Evolutionary conservation across 78 protist species (phyloP).

Genomic region (Anaeramoeba flamelloides): DNA sequence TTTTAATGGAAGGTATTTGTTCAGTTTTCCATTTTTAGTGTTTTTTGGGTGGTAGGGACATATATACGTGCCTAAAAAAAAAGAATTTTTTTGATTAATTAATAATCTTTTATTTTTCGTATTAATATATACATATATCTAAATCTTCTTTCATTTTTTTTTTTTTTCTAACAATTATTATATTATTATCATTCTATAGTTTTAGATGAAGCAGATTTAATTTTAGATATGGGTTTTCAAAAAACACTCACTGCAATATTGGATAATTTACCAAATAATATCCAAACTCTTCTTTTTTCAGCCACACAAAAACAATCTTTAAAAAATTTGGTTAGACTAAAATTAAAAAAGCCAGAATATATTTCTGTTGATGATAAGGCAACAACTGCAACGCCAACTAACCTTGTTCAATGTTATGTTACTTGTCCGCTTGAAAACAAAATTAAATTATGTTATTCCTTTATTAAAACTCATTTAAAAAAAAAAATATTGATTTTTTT

Average conservation of each 20-base stretch:
- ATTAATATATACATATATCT: no score
- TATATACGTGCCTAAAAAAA: no score
- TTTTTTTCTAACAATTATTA: no score
- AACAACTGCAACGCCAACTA: background rate
- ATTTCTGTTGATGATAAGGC: constrained; percentile 43
- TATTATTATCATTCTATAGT: no score
- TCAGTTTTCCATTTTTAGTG: no score
- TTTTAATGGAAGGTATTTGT: no score
- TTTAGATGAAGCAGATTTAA: constrained; percentile 89
- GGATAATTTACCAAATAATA: constrained; percentile 52
- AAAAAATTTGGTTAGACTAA: constrained; percentile 4
- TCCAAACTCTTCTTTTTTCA: constrained; percentile 76
- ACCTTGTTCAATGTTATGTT: constrained; percentile 20
- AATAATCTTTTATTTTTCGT: no score
- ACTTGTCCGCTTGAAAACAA: background rate
- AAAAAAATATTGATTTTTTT: background rate
- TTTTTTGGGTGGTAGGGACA: no score
- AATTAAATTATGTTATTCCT: background rate
- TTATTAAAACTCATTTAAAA: background rate
- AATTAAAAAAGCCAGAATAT: constrained; percentile 48
- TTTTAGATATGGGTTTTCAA: constrained; percentile 81
- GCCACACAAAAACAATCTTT: constrained; percentile 82
- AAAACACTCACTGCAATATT: constrained; percentile 53
- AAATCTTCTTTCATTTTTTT: no score
- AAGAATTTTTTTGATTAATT: no score